Evolutionary conservation across 106 monocot genomes (phyloP).

Genomic region (Narthecium ossifragum): DNA sequence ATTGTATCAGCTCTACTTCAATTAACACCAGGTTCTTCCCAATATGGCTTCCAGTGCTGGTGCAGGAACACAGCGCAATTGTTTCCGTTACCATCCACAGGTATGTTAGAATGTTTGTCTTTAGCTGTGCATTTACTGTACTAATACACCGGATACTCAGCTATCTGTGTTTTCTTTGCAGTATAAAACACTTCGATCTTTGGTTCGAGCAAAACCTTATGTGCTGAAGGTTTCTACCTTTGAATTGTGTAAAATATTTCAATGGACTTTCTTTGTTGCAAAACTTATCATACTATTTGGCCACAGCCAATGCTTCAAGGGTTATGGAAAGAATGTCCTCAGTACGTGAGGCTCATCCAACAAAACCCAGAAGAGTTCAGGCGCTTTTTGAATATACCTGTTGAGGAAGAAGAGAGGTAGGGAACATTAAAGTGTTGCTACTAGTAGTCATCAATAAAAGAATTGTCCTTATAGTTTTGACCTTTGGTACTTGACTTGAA

Average conservation of each 20-base stretch:
- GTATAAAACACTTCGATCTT: too few relatives aligned
- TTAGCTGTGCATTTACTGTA: neutral
- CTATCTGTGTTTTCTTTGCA: neutral
- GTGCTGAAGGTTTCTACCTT: constrained; percentile 4
- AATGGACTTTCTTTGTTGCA: neutral
- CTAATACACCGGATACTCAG: neutral
- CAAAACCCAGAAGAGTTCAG: constrained; percentile 82
- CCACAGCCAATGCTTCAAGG: constrained; percentile 88
- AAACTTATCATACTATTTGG: neutral
- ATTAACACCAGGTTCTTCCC: too few relatives aligned
- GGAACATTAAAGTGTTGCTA: neutral
- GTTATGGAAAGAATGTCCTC: constrained; percentile 79
- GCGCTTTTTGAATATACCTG: constrained; percentile 63
- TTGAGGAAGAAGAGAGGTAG: constrained; percentile 53
- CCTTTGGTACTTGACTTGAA: constrained; percentile 8
- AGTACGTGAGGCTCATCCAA: constrained; percentile 78
- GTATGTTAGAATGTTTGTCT: constrained; percentile 25
- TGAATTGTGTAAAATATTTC: neutral
- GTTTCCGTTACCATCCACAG: constrained; percentile 77
- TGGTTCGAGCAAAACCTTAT: too few relatives aligned
- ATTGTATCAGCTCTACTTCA: constrained; percentile 60
- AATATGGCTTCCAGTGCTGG: constrained; percentile 48
- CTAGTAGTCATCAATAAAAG: neutral
- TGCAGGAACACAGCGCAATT: constrained; percentile 53
- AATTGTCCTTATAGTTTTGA: neutral